Evolutionary conservation across 176 grass and related monocot genomes (phyloP), one percentile per base, ranked within the genome.

Genomic region (Typha latifolia): DNA sequence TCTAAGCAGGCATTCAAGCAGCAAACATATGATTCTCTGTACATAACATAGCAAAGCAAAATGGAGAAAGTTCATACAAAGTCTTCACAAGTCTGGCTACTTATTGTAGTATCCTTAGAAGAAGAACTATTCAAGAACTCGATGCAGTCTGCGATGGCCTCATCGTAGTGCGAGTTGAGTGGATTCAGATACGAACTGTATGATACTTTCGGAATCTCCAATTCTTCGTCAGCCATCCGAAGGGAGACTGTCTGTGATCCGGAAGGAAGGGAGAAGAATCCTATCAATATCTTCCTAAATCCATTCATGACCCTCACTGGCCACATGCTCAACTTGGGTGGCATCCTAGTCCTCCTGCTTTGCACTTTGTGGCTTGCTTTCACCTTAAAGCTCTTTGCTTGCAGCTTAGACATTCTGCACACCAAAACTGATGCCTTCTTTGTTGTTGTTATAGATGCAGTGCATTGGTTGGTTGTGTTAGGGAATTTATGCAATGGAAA

Each of bases 81-180:
- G 11, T 78, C 66, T 22, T 80, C 78, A 50, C 53, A 73, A 18
- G 50, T 73, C n/a, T 26, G 47, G 43, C 53, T 34, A 32, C 50
- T 80, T 51, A 68, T 16, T 56, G 62, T 80, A 12, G 72, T 49
- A 62, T 63, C 78, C 37, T 31, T 20, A 10, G 73, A 79, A 1
- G 78, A 78, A 1, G 87, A 96, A 67, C 62, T 83, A 76, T 88
- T 85, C 69, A 96, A 81, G 87, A 96, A 96, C 76, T 96, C 84
- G 37, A 96, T 81, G 69, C 84, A 96, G 70, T 96, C 91, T 14
- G 91, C 67, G 70, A 96, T 96, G 31, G 91, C 91, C 84, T 96
- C 87, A 50, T 96, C 82, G 53, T 96, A 91, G 75, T 96, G 91
- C 14, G 80, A 51, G 66, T 88, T 85, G 50, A 85, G 63, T 8